Percentiles rank a stretch among this genome's conserved stretches.
Evolutionary conservation across 441 rosid species (phyloP).

Genomic region (Breynia disticha): DNA sequence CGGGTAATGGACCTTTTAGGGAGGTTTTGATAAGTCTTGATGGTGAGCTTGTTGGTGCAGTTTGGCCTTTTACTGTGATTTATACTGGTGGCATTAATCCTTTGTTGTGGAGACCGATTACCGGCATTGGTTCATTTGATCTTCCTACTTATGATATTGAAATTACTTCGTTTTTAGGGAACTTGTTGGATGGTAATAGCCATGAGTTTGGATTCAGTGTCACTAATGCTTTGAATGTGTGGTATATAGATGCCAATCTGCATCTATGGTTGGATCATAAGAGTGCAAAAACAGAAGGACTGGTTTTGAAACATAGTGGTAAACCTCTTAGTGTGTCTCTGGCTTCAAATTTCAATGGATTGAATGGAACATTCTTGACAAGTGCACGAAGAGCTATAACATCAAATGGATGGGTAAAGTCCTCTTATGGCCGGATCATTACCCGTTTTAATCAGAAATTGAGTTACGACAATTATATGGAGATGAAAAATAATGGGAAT

Average conservation of each 20-base stretch:
- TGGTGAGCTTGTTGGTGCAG: slow-evolving; percentile 46
- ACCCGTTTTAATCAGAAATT: slow-evolving; percentile 47
- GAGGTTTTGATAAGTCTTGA: slow-evolving; percentile 75
- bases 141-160: slow-evolving; percentile 81
- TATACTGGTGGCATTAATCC: slow-evolving; percentile 85
- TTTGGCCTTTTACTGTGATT: slow-evolving; percentile 91
- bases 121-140: slow-evolving; percentile 75
- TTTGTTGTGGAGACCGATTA: slow-evolving; percentile 71
- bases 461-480: slow-evolving; percentile 42
- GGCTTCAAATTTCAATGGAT: slow-evolving; percentile 34
- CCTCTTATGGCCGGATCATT: slow-evolving; percentile 52
- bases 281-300: slow-evolving; percentile 39
- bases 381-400: slow-evolving; percentile 43
- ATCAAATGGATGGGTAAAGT: slow-evolving; percentile 51
- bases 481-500: slow-evolving; percentile 39
- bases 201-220: slow-evolving; percentile 57
- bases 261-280: slow-evolving; percentile 77
- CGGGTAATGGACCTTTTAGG: slow-evolving; percentile 88
- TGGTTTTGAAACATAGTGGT: slow-evolving; percentile 32
- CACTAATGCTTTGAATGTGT: slow-evolving; percentile 64
- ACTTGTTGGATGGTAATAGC: slow-evolving; percentile 48
- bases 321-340: slow-evolving; percentile 31
- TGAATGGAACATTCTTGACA: slow-evolving; percentile 51
- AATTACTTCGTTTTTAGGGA: slow-evolving; percentile 65
- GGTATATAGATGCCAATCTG: slow-evolving; percentile 79